Base-by-base conservation (phyloP, 495 filamentous ascomycete genomes). In the Jackrogersella minutella region DNA sequence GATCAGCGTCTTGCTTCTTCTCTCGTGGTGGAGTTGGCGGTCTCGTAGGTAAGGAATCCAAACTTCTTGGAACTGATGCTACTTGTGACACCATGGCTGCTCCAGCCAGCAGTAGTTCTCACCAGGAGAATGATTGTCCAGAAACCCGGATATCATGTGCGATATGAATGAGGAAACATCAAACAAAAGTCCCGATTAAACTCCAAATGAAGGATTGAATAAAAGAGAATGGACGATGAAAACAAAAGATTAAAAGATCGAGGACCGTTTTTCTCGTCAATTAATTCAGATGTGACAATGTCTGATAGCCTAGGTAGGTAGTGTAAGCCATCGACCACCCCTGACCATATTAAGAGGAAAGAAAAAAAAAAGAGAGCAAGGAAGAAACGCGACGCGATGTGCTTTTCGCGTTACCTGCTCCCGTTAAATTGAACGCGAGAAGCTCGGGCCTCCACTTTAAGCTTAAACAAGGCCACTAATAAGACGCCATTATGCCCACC, bases 1-100 rank as follows among this genome's bases (percentile, higher is more conserved):
- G 64, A n/a, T 75, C 68, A 26, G 40, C 26, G 26, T 77, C 77
- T 76, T 74, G 71, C 33, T 76, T 74, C 41, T 79, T 77, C 67
- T 85, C 82, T 69, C 82, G 77, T 5, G 82, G 84, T 11, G 84
- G 84, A 39, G 84, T 86, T 21, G 84, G 84, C n/a, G 84, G 84
- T 77, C 82, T 79, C 49, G 79, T 74, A 21, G 76, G 75, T 5
- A 82, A 75, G 40, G 73, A 69, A 39, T 83, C 81, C 60, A 81
- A 67, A 71, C 72, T 68, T 70, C 59, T 78, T 73, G 78, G 78
- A 68, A 74, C 69, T 49, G 60, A 22, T 43, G 76, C 70, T 46
- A 67, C 69, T 66, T 75, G 68, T 66, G 79, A 77, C 77, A 78
- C 78, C 82, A 84, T 85, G 72, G 72, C 80, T 80, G 74, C 71